Base-by-base conservation (phyloP, 192 early-diverging fungal species). In the Pilobolus umbonatus region DNA sequence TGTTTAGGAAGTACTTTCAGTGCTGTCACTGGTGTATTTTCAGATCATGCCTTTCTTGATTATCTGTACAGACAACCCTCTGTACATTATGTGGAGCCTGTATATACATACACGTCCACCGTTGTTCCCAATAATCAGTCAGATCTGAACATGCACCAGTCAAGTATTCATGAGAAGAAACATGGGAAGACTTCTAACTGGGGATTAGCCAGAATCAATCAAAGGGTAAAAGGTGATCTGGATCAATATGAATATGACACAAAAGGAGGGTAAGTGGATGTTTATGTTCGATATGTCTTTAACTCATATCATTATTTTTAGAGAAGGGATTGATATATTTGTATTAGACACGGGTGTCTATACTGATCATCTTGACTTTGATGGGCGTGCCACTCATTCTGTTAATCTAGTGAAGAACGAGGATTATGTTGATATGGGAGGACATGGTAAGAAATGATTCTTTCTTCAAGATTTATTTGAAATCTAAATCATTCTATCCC, bases 341-440 rank as follows among this genome's bases (percentile, higher is more conserved):
- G 74, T 89, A 12, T 68, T 89, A 25, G 87, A 89, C 62, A 80
- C 86, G 19, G 81, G 81, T 8, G 67, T 83, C 14, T 58, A 68
- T 64, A 46, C 55, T 19, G 67, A 66, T 7, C 80, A 83, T 31
- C 11, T 14, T 0, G 81, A 83, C 34, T 83, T 83, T 47, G 71
- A 51, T 10, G 68, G 73, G 22, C 71, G 81, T 17, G 81, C 80
- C 4, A 25, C 43, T 22, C 62, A 55, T 32, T 57, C 69, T 0
- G 62, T 45, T 6, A 79, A 68, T 28, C 66, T 73, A 60, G 67
- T 78, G 14, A 10, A 29, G 10, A 63, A 48, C 17, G 72, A 76
- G 34, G 35, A 55, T 3, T 53, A 60, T 17, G 44, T 32, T 0
- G 77, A 79, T 36, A 66, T 58, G 17, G 72, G 73, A n/a, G 77